These are phyloP conservation scores for Plasmodium fragile DNA, from an alignment of 169 alveolate species.

Conservation along the genomic window DNA sequence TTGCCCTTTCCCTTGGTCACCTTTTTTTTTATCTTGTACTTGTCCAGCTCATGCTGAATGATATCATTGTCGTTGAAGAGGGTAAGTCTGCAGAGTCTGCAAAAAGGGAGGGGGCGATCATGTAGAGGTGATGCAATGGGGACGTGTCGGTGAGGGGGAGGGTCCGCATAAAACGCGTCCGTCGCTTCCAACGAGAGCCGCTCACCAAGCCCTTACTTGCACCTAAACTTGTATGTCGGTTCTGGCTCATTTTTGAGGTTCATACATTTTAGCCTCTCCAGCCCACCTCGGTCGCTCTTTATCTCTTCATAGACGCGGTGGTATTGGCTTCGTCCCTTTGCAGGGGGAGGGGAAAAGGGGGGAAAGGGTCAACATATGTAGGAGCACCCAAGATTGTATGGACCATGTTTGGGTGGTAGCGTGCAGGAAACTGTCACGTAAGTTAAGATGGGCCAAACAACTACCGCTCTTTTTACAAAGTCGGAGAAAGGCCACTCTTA, in stretches of 20 bases:
- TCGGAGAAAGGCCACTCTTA: not conserved
- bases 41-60: constrained; percentile 17
- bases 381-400: not conserved
- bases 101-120: not conserved
- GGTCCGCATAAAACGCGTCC: not conserved
- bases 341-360: no score
- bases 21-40: constrained; percentile 37
- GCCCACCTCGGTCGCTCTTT: not conserved
- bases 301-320: constrained; percentile 32
- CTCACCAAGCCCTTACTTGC: constrained; percentile 39
- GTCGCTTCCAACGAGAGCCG: not conserved
- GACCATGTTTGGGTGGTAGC: not conserved
- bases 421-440: not conserved
- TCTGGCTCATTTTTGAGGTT: constrained; percentile 22
- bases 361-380: not conserved
- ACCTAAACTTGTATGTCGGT: constrained; percentile 26
- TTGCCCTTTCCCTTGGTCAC: not conserved
- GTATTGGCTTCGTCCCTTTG: constrained; percentile 47
- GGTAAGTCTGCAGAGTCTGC: constrained; percentile 32
- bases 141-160: not conserved
- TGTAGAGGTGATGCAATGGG: not conserved
- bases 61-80: constrained; percentile 39
- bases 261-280: constrained; percentile 19
- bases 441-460: not conserved
- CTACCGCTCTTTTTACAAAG: not conserved